Percentiles rank a stretch among this genome's conserved stretches.
Evolutionary conservation across 768 basidiomycete genomes (phyloP).

Genomic region (Pleurotus salmoneostramineus): DNA sequence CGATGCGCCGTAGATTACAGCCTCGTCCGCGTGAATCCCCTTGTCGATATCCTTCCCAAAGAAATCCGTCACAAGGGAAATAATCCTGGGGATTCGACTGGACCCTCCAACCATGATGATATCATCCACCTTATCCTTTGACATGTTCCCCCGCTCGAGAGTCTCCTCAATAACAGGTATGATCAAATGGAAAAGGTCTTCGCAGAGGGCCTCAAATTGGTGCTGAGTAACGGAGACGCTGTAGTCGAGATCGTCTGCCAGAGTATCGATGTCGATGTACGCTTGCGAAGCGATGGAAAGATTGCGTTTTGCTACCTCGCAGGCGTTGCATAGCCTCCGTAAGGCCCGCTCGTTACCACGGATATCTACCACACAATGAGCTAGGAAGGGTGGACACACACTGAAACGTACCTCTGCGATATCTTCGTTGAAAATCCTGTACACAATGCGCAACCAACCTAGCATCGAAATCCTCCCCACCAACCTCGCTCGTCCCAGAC

Average conservation of each 20-base stretch:
- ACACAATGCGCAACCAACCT: conserved; percentile 83
- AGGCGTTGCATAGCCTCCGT: conserved; percentile 64
- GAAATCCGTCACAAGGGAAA: conserved; percentile 96
- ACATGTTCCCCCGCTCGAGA: conserved; percentile 56
- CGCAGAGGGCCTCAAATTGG: conserved; percentile 61
- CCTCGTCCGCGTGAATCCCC: conserved; percentile 99
- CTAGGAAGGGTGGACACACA: conserved; percentile 19
- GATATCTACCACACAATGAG: conserved; percentile 31
- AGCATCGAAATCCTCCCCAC: conserved; percentile 54
- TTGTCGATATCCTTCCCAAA: conserved; percentile 99
- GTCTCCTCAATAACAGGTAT: conserved; percentile 66
- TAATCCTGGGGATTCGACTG: conserved; percentile 99
- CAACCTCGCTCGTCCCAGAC: conserved; percentile 69
- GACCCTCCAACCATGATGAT: conserved; percentile 96
- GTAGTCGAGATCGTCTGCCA: conserved; percentile 69
- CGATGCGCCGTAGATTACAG: conserved; percentile 98
- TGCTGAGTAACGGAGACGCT: conserved; percentile 68
- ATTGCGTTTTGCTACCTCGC: conserved; percentile 69
- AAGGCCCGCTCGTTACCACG: conserved; percentile 59
- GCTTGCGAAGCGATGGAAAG: conserved; percentile 66
- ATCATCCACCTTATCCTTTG: conserved; percentile 27
- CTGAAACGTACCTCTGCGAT: conserved; percentile 34
- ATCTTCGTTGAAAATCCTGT: conserved; percentile 94
- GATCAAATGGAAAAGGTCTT: conserved; percentile 56
- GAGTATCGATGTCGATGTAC: conserved; percentile 50